Conservation (phyloP, 2,329 filamentous ascomycete species). For the Monilinia aucupariae region DNA sequence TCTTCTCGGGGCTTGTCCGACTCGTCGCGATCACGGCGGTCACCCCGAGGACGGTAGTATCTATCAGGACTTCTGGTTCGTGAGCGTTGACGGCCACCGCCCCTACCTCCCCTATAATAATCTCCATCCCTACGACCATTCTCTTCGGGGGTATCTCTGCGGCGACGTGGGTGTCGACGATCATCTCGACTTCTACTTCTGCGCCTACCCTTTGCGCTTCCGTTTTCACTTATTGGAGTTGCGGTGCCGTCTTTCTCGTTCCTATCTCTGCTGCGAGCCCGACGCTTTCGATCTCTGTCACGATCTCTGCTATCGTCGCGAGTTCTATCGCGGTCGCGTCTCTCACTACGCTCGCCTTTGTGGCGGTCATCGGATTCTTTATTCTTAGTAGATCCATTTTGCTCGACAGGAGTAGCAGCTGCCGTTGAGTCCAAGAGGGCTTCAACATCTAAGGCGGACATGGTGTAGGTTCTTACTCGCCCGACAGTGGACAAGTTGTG, state of each 20-base stretch:
- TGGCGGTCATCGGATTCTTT: slow-evolving; percentile 55
- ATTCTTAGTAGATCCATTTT: slow-evolving; percentile 37
- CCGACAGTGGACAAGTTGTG: not conserved
- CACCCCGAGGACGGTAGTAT: slow-evolving; percentile 47
- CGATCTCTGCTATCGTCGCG: slow-evolving; percentile 50
- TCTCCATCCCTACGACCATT: slow-evolving; percentile 52
- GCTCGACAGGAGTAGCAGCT: slow-evolving; percentile 48
- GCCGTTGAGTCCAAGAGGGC: slow-evolving; percentile 83
- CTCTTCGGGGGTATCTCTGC: slow-evolving; percentile 51
- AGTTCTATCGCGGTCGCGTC: slow-evolving; percentile 51
- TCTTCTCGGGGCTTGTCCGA: slow-evolving; percentile 42
- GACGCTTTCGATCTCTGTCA: slow-evolving; percentile 48
- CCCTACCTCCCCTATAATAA: slow-evolving; percentile 54
- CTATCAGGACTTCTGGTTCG: slow-evolving; percentile 67
- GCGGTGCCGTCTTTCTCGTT: slow-evolving; percentile 51
- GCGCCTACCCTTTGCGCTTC: slow-evolving; percentile 72
- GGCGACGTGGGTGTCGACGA: slow-evolving; percentile 65
- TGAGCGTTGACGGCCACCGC: slow-evolving; percentile 55
- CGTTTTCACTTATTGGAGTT: slow-evolving; percentile 61
- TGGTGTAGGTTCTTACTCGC: slow-evolving; percentile 37
- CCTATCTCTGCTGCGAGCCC: slow-evolving; percentile 17
- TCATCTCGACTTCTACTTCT: slow-evolving; percentile 74
- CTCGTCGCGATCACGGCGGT: slow-evolving; percentile 48
- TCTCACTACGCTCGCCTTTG: slow-evolving; percentile 48
- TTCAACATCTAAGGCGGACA: slow-evolving; percentile 77